Evolutionary conservation across 345 rosid species (phyloP), one percentile per base, ranked within the genome.

Genomic region (Rubroshorea leprosula): DNA sequence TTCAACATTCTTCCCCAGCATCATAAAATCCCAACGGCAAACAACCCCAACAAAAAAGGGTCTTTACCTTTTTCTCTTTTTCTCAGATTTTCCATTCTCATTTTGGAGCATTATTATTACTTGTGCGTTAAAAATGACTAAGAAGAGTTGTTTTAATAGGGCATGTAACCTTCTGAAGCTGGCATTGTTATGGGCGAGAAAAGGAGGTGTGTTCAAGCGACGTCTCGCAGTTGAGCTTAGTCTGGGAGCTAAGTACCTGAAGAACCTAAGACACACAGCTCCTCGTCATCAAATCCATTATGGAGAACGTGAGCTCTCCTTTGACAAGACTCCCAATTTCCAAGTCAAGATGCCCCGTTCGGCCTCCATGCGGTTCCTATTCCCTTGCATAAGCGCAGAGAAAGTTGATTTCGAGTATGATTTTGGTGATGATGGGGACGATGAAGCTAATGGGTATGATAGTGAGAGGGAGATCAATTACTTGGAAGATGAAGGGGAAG

Each of bases 261-360:
- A 77, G 59, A 69, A 72, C 55, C 62, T 88, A 3, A 57, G 63
- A 10, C 70, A 62, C 45, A 35, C 55, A 20, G 27, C 24, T 41
- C 23, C 49, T 6, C 54, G 64, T 7, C 67, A 61, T 51, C 82
- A 60, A 6, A 20, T 65, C 20, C 62, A 54, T 58, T 79, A 75
- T 14, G 71, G 80, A 43, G 95, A 88, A 65, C 86, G 79, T 2
- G 69, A 93, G 82, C 84, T 93, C 54, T 87, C 99, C 5, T 93
- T 93, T 55, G 94, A 89, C 23, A 71, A 82, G 61, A 89, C 99
- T 0, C 99, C 97, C 13, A 57, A 83, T 38, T 76, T 87, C 74
- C 81, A 80, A 17, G 70, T 76, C 63, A 88, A 79, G 80, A 86
- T 80, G 78, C 70, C 72, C 67, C 73, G 86, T n/a, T 89, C 80